Evolutionary conservation across 306 rosid genomes (phyloP).

Genomic region (Vachellia pachyceras): DNA sequence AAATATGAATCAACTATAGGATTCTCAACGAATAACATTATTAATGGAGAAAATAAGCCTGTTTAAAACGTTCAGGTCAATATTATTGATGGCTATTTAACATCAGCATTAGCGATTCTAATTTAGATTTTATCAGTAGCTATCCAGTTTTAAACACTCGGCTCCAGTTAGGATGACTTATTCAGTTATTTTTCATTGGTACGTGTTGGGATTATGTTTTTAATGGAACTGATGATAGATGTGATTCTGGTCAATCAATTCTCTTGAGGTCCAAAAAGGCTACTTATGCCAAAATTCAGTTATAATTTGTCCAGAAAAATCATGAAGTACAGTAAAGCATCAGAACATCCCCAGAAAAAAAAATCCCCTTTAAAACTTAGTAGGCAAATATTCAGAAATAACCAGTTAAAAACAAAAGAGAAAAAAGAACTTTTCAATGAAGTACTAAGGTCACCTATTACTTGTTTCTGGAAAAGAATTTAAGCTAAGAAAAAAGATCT

Average conservation of each 20-base stretch:
- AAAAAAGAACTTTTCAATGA: background rate
- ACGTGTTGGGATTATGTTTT: background rate
- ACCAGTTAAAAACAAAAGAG: background rate
- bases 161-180: slow-evolving; percentile 8
- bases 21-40: background rate
- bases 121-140: slow-evolving; percentile 20
- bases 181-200: background rate
- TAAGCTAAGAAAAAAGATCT: background rate
- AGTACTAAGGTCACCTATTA: slow-evolving; percentile 2
- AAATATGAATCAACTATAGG: background rate
- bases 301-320: slow-evolving; percentile 8
- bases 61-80: background rate
- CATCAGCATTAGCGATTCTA: background rate
- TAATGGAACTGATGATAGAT: background rate
- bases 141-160: slow-evolving; percentile 4
- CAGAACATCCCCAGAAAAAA: background rate
- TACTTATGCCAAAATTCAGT: slow-evolving; percentile 11
- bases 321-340: background rate
- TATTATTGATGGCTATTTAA: slow-evolving; percentile 11
- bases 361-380: background rate
- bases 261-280: slow-evolving; percentile 17
- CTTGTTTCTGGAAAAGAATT: background rate
- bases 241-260: background rate
- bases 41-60: slow-evolving; percentile 3
- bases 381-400: background rate